Evolutionary conservation across 805 yeast species (phyloP).

Genomic region (Starmerella khaoyaiensis): DNA sequence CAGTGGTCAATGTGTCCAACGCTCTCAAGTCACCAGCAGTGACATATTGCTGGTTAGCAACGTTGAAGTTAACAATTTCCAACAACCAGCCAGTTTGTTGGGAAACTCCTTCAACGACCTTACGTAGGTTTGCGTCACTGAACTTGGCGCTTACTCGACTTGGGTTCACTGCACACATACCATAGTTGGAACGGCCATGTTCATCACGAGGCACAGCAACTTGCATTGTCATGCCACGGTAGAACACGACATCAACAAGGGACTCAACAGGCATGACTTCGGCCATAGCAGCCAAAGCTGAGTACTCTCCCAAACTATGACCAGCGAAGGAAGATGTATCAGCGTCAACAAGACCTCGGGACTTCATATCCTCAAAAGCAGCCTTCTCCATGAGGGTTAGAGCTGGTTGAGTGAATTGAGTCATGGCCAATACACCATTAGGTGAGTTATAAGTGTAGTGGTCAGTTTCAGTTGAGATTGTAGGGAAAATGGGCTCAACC

Average conservation of each 20-base stretch:
- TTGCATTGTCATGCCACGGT: slow-evolving; percentile 99
- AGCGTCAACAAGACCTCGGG: slow-evolving; percentile 82
- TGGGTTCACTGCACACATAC: slow-evolving; percentile 98
- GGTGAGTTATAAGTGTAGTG: slow-evolving; percentile 78
- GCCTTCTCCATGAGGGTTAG: slow-evolving; percentile 99
- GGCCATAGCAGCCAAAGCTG: slow-evolving; percentile 92
- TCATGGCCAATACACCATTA: slow-evolving; percentile 93
- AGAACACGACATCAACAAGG: slow-evolving; percentile 92
- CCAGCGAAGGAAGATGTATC: slow-evolving; percentile 93
- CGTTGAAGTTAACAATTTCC: slow-evolving; percentile 96
- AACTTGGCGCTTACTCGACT: slow-evolving; percentile 80
- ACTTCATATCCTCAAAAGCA: slow-evolving; percentile 90
- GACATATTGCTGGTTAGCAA: slow-evolving; percentile 95
- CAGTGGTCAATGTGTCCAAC: slow-evolving; percentile 83
- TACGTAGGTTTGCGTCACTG: slow-evolving; percentile 84
- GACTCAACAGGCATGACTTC: slow-evolving; percentile 98
- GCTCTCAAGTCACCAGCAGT: slow-evolving; percentile 98
- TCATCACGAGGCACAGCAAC: slow-evolving; percentile 98
- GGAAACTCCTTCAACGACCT: slow-evolving; percentile 81
- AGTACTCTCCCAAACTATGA: slow-evolving; percentile 97
- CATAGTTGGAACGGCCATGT: slow-evolving; percentile 91
- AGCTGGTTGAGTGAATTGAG: slow-evolving; percentile 99
- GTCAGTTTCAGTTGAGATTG: slow-evolving; percentile 65
- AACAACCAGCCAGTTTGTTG: slow-evolving; percentile 81
- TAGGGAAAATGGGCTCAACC: slow-evolving; percentile 92